phyloP scores from a whole-genome alignment of 1,284 basidiomycete genomes.

The Papiliotrema nemorosa region DNA sequence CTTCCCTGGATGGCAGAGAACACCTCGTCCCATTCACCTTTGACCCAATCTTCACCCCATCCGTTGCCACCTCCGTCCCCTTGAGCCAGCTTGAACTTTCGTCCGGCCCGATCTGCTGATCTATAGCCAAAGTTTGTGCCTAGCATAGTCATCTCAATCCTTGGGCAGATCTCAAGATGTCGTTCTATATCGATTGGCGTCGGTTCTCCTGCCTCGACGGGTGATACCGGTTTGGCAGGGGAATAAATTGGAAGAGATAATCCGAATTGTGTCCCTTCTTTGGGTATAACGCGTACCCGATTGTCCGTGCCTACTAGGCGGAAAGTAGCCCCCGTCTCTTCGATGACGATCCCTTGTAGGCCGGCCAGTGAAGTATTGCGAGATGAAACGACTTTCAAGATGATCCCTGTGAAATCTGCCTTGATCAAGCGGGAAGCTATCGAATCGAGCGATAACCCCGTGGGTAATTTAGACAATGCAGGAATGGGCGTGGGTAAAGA shows the following conservation, averaged over 20 bases:
- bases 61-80: conserved; percentile 37
- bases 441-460: conserved; percentile 20
- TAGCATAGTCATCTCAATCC: conserved; percentile 46
- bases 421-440: conserved; percentile 48
- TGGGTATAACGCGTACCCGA: conserved; percentile 46
- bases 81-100: conserved; percentile 49
- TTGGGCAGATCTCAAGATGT: conserved; percentile 22
- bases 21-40: conserved; percentile 28
- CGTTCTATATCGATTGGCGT: not conserved
- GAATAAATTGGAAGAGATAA: conserved; percentile 47
- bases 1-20: conserved; percentile 10
- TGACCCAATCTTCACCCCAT: conserved; percentile 45
- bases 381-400: conserved; percentile 27
- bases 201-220: not conserved
- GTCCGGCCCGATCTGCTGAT: conserved; percentile 49
- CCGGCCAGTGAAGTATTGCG: conserved; percentile 43
- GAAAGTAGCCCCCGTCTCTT: conserved; percentile 52
- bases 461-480: conserved; percentile 24
- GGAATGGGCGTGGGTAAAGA: conserved; percentile 25
- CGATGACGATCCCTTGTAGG: conserved; percentile 48
- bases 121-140: conserved; percentile 49
- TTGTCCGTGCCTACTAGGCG: conserved; percentile 40
- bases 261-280: conserved; percentile 47
- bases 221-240: conserved; percentile 7
- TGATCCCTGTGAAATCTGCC: conserved; percentile 52